Conservation (phyloP, 495 filamentous ascomycete species). For the Clohesyomyces aquaticus region DNA sequence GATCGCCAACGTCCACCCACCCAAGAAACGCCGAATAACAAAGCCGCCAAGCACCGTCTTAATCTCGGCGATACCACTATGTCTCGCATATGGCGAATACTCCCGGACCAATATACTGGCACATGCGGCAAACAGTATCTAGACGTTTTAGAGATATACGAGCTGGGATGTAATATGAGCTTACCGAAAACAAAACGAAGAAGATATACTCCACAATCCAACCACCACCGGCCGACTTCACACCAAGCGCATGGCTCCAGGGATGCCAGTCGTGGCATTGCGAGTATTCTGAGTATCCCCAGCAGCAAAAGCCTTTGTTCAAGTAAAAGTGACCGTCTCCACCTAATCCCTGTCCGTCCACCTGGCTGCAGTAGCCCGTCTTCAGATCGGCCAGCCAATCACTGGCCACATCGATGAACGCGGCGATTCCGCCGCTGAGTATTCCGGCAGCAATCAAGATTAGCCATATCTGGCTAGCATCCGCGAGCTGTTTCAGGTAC, state of each 20-base stretch:
- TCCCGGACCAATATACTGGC: conserved; percentile 79
- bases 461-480: conserved; percentile 89
- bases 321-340: conserved; percentile 87
- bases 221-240: conserved; percentile 64
- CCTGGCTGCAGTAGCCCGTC: conserved; percentile 80
- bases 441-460: conserved; percentile 80
- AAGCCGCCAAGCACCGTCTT: conserved; percentile 96
- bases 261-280: conserved; percentile 83
- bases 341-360: no score
- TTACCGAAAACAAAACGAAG: conserved; percentile 79
- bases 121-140: conserved; percentile 79
- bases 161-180: conserved; percentile 21
- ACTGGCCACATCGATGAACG: conserved; percentile 86
- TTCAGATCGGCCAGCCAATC: conserved; percentile 95
- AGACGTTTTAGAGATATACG: conserved; percentile 24
- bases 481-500: conserved; percentile 69
- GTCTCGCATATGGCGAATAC: conserved; percentile 87
- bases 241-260: conserved; percentile 76
- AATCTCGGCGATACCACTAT: conserved; percentile 97
- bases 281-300: conserved; percentile 77
- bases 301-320: conserved; percentile 89
- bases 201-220: conserved; percentile 87
- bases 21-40: conserved; percentile 88
- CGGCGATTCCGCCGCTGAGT: conserved; percentile 80
- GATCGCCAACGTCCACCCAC: conserved; percentile 87